Percentiles rank a stretch among this genome's conserved stretches.
Conservation (phyloP, 2,329 filamentous ascomycete species). For the Neopestalotiopsis rosae region DNA sequence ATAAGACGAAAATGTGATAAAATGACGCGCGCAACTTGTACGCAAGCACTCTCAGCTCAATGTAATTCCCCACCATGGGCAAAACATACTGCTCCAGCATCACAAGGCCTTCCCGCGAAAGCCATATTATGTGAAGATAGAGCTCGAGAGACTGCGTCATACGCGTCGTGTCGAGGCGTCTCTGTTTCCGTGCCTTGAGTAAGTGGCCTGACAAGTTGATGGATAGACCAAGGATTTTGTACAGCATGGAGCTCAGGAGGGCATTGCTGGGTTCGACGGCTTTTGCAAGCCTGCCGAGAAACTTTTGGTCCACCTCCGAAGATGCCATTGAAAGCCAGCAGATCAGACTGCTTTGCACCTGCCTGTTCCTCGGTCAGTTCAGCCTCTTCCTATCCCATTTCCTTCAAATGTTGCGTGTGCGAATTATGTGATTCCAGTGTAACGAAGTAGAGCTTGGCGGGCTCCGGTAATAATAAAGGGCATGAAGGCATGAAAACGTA, state of each 20-base stretch:
- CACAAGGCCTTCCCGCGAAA: constrained; percentile 86
- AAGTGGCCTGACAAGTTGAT: constrained; percentile 86
- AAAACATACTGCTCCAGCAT: constrained; percentile 89
- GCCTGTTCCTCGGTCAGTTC: not conserved
- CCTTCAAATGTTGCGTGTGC: constrained; percentile 21
- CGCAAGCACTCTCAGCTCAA: constrained; percentile 85
- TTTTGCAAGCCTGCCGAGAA: constrained; percentile 86
- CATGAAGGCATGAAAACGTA: too few relatives aligned
- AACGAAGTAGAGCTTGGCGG: not conserved
- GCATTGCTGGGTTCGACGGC: constrained; percentile 79
- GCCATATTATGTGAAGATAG: constrained; percentile 90
- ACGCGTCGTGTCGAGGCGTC: constrained; percentile 78
- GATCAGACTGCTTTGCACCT: not conserved
- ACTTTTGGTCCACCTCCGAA: constrained; percentile 97
- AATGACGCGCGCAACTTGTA: constrained; percentile 94
- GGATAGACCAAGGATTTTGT: constrained; percentile 89
- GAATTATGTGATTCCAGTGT: not conserved
- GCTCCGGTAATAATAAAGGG: too few relatives aligned
- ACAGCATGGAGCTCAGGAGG: constrained; percentile 80
- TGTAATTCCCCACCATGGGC: constrained; percentile 79
- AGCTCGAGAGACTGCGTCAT: constrained; percentile 82
- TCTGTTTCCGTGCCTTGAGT: constrained; percentile 80
- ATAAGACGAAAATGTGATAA: constrained; percentile 95
- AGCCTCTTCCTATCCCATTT: constrained; percentile 1
- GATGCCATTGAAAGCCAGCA: constrained; percentile 73